Evolutionary conservation across 106 monocot species (phyloP), one percentile per base, ranked within the genome.

Genomic region (Acorus calamus): DNA sequence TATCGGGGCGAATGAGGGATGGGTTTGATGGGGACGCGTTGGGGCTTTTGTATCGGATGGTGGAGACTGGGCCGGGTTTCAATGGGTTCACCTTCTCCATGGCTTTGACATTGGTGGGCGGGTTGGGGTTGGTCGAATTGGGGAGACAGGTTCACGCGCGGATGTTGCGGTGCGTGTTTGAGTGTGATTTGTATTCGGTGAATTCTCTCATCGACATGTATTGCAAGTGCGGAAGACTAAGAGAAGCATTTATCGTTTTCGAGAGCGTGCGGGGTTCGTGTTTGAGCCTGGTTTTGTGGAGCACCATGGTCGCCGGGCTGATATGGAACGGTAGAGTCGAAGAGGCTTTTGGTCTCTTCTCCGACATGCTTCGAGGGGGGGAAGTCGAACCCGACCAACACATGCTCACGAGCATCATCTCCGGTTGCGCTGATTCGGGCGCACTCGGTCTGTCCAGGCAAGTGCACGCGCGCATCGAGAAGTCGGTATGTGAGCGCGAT

Each of bases 181-280:
- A 60, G 44, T 5, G 58, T 45, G 78, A 85, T 64, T 68, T 54
- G 3, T 88, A 77, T 59, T 56, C 88, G 4, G 73, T 49, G n/a
- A 82, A 76, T 55, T 85, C 92, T 13, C 71, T 88, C 2, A 72
- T 92, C 58, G 84, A 88, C 69, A 92, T 92, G 92, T 88, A 92
- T 66, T 77, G 71, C 68, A 92, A 92, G 74, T 92, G 92, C 69
- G 80, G 85, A 7, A 64, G 67, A 28, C 66, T 80, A 53, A 69
- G 77, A 64, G 71, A 56, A 58, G 75, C 88, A 41, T 52, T 43
- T 3, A 6, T 44, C 42, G 46, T 88, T 52, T 92, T 92, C 56
- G 11, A 60, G 59, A 54, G 53, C 11, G 56, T 71, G 47, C 63
- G 63, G 49, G 55, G 42, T 53, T 61, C 42, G n/a, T 47, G 1